Evolutionary conservation across 352 stramenopile species (phyloP).

Genomic region (Elongisporangium anandrum): DNA sequence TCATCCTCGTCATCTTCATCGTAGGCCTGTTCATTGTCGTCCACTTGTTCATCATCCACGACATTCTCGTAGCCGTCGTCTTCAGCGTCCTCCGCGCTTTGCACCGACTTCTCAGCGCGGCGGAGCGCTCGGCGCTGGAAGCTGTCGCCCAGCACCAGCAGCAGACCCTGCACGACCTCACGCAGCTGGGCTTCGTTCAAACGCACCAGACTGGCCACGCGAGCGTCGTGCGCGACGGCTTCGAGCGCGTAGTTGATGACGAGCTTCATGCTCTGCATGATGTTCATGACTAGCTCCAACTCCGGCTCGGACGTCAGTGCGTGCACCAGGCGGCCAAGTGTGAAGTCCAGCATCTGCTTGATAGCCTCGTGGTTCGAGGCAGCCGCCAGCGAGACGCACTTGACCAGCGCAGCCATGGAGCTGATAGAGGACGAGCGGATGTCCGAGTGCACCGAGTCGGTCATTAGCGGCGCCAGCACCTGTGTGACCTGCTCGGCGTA

Average conservation of each 20-base stretch:
- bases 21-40: constrained; percentile 11
- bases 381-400: constrained; percentile 54
- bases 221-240: constrained; percentile 17
- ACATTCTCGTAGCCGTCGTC: constrained; percentile 13
- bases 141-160: constrained; percentile 74
- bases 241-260: constrained; percentile 48
- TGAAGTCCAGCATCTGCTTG: constrained; percentile 86
- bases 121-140: constrained; percentile 73
- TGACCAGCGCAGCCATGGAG: constrained; percentile 75
- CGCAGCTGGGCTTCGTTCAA: constrained; percentile 73
- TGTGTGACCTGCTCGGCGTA: constrained; percentile 85
- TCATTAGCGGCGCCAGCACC: constrained; percentile 74
- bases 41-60: constrained; percentile 14
- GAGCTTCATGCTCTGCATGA: constrained; percentile 85
- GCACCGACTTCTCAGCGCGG: constrained; percentile 24
- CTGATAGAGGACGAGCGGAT: constrained; percentile 77
- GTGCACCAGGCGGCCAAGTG: constrained; percentile 67
- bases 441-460: constrained; percentile 81
- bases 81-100: constrained; percentile 22
- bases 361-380: constrained; percentile 44
- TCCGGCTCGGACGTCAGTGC: constrained; percentile 79
- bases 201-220: constrained; percentile 11
- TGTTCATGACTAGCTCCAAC: constrained; percentile 77
- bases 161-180: constrained; percentile 67
- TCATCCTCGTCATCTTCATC: constrained; percentile 44